Base-by-base conservation (phyloP, 371 early-diverging fungal species). In the Rhizopus stolonifer region DNA sequence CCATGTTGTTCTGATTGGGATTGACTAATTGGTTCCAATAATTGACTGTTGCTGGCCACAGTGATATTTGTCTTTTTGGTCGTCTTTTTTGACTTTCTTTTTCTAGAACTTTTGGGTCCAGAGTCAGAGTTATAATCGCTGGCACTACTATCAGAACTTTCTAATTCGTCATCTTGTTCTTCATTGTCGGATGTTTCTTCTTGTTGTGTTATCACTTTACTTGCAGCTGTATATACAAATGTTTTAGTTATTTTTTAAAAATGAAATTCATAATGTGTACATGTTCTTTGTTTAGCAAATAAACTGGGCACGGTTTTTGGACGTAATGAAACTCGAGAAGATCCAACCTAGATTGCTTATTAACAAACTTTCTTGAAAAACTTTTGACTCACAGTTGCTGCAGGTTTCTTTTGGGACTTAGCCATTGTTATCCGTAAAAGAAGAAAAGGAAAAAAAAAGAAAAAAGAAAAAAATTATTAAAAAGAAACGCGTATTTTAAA, bases 11-110 rank as follows among this genome's bases (percentile, higher is more conserved):
- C 46, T 1, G 31, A 36, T 0, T 39, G 31, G 13, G 59, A 54
- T 14, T 58, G 48, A n/a, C 52, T 46, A 4, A 66, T 58, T 29
- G 59, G 70, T 42, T 65, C 61, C 38, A 74, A 39, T n/a, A 74
- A 49, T 14, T 68, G 74, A 46, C 74, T 74, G 4, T 49, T 46
- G 8, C 52, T 58, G 21, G 49, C 32, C 7, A 65, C 32, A 38
- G 58, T 61, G 17, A 56, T 52, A 18, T 52, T 47, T 3, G 58
- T 17, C 26, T 19, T 14, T 31, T 19, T 21, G 36, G 21, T 33
- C n/a, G n/a, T n/a, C 52, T 43, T 38, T 17, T 50, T 18, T 46
- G 43, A 40, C 33, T 49, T 57, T 17, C 34, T 49, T 36, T 47
- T 22, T 52, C 24, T 49, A n/a, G 36, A 36, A n/a, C 15, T 49